A percentile compares a stretch with the other conserved stretches of the same genome.
Evolutionary conservation across 83 land plant species (phyloP).

Genomic region (Thuja plicata): DNA sequence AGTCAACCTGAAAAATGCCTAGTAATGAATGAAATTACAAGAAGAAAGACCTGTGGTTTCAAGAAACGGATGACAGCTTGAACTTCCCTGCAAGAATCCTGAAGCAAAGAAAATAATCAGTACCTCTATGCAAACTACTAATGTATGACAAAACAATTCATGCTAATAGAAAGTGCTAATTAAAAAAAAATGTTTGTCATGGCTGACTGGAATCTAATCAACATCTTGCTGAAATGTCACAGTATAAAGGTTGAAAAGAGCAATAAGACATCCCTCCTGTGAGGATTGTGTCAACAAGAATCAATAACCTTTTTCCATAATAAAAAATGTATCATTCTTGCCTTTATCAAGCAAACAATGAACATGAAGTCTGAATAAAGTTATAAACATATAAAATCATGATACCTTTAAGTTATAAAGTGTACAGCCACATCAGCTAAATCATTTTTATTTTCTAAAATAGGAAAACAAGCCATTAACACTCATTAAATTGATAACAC

Average conservation of each 20-base stretch:
- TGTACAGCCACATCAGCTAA: neutral
- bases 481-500: neutral
- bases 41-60: slow-evolving; percentile 82
- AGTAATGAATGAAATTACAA: slow-evolving; percentile 10
- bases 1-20: slow-evolving; percentile 17
- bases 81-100: slow-evolving; percentile 94
- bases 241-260: neutral
- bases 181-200: neutral
- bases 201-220: neutral
- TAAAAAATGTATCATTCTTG: neutral
- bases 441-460: neutral
- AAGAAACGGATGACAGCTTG: slow-evolving; percentile 63
- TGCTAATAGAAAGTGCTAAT: neutral
- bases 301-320: neutral
- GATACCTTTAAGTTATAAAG: neutral
- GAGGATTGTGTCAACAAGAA: neutral
- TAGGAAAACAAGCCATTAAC: neutral
- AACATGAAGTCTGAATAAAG: neutral
- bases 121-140: neutral
- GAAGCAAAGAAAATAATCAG: slow-evolving; percentile 14
- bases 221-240: neutral
- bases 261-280: neutral
- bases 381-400: neutral
- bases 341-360: neutral
- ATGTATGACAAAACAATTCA: neutral